phyloP scores from a whole-genome alignment of 805 yeast genomes.

The Cyberlindnera maclurae region DNA sequence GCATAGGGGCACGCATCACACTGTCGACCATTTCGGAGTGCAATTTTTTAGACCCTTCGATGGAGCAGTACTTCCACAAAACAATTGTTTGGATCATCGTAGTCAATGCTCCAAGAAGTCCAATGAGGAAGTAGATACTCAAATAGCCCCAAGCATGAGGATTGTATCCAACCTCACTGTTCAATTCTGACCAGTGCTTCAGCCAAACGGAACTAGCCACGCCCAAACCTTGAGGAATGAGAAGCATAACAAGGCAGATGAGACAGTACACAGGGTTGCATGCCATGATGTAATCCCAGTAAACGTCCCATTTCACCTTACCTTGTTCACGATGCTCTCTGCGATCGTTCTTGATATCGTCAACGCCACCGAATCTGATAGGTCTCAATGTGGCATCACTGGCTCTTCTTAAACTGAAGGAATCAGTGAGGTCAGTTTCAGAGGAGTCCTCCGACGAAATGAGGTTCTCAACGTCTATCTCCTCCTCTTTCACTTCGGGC shows the following conservation, averaged over 20 bases:
- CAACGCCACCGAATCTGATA: slow-evolving; percentile 29
- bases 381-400: slow-evolving; percentile 43
- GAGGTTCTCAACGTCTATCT: slow-evolving; percentile 12
- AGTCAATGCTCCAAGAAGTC: slow-evolving; percentile 56
- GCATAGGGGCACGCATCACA: slow-evolving; percentile 88
- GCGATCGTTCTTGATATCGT: slow-evolving; percentile 18
- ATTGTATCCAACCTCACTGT: slow-evolving; percentile 59
- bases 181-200: slow-evolving; percentile 95
- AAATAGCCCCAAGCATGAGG: slow-evolving; percentile 68
- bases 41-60: slow-evolving; percentile 68
- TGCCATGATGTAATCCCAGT: slow-evolving; percentile 77
- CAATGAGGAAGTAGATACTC: slow-evolving; percentile 68
- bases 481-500: slow-evolving; percentile 13
- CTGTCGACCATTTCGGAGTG: slow-evolving; percentile 69
- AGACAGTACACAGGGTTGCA: slow-evolving; percentile 66
- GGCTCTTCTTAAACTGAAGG: slow-evolving; percentile 51
- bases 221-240: slow-evolving; percentile 51
- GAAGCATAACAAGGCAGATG: slow-evolving; percentile 46
- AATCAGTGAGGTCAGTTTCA: slow-evolving; percentile 24
- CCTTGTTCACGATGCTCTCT: slow-evolving; percentile 90
- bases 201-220: slow-evolving; percentile 85
- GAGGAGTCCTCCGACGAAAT: slow-evolving; percentile 22
- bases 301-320: slow-evolving; percentile 83
- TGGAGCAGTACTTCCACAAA: slow-evolving; percentile 76
- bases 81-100: slow-evolving; percentile 59